Evolutionary conservation across 2,329 filamentous ascomycete genomes (phyloP).

Genomic region (Penicillium sp.): DNA sequence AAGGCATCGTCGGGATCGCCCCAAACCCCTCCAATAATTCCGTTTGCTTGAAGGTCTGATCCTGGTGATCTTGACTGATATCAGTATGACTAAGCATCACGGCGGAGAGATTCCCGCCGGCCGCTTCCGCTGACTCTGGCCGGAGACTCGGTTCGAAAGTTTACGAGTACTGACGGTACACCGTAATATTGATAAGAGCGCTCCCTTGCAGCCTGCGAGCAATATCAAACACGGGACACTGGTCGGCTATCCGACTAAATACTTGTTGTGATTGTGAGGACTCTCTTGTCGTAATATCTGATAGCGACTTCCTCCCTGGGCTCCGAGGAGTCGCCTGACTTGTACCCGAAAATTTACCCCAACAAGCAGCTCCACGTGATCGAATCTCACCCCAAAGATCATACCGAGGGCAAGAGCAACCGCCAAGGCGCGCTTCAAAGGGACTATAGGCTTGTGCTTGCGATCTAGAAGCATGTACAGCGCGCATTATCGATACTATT

Average conservation of each 20-base stretch:
- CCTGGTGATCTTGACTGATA: background rate
- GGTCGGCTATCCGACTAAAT: background rate
- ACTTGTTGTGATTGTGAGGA: background rate
- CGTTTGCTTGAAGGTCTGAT: background rate
- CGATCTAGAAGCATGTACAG: background rate
- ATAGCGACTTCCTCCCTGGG: background rate
- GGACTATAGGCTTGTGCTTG: background rate
- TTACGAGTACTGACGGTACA: constrained; percentile 20
- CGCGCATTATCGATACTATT: background rate
- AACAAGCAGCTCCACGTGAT: background rate
- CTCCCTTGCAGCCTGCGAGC: constrained; percentile 16
- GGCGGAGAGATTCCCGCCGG: constrained; percentile 32
- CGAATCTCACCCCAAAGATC: background rate
- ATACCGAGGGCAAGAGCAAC: background rate
- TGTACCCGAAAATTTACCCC: background rate
- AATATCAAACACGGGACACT: background rate
- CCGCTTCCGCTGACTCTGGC: constrained; percentile 29
- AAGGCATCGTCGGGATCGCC: background rate
- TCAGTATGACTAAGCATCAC: constrained; percentile 7
- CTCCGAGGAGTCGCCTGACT: background rate
- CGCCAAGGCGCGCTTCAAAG: background rate
- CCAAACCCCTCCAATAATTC: background rate
- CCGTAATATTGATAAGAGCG: background rate
- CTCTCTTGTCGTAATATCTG: background rate
- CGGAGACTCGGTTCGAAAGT: constrained; percentile 16